phyloP scores from a whole-genome alignment of 1,284 basidiomycete genomes.

The Pholiota adiposa region DNA sequence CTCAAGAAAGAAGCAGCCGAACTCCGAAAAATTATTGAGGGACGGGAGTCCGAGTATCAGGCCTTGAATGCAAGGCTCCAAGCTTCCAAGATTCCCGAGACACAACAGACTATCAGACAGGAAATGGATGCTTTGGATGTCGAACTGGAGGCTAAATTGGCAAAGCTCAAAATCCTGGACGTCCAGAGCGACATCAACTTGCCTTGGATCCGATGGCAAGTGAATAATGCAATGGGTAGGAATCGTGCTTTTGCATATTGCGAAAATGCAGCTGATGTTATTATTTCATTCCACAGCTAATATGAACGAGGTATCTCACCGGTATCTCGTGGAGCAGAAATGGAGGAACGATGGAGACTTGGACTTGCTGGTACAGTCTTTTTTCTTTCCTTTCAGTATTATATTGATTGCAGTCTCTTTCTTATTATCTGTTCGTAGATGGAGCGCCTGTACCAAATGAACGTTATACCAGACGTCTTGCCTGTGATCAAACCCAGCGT shows the following conservation, averaged over 20 bases:
- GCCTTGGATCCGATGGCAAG: slow-evolving; percentile 78
- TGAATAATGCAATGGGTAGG: slow-evolving; percentile 77
- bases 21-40: slow-evolving; percentile 31
- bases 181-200: slow-evolving; percentile 77
- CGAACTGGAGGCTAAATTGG: slow-evolving; percentile 42
- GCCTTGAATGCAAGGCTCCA: slow-evolving; percentile 24
- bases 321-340: slow-evolving; percentile 80
- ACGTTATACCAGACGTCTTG: slow-evolving; percentile 87
- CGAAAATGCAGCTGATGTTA: slow-evolving; percentile 2
- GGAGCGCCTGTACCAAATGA: slow-evolving; percentile 91
- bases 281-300: slow-evolving; percentile 47
- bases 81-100: slow-evolving; percentile 17
- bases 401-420: not conserved
- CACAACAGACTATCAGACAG: slow-evolving; percentile 31
- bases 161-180: slow-evolving; percentile 53
- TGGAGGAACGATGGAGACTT: slow-evolving; percentile 88
- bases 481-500: slow-evolving; percentile 73
- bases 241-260: slow-evolving; percentile 19
- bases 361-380: slow-evolving; percentile 81
- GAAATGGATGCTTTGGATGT: slow-evolving; percentile 38
- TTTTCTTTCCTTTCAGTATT: not conserved
- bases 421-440: slow-evolving; percentile 55
- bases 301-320: slow-evolving; percentile 70
- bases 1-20: slow-evolving; percentile 40
- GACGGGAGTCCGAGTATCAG: slow-evolving; percentile 34